These are phyloP conservation scores for Truncatella angustata DNA, from an alignment of 2,329 filamentous ascomycete genomes.

Conservation along the genomic window DNA sequence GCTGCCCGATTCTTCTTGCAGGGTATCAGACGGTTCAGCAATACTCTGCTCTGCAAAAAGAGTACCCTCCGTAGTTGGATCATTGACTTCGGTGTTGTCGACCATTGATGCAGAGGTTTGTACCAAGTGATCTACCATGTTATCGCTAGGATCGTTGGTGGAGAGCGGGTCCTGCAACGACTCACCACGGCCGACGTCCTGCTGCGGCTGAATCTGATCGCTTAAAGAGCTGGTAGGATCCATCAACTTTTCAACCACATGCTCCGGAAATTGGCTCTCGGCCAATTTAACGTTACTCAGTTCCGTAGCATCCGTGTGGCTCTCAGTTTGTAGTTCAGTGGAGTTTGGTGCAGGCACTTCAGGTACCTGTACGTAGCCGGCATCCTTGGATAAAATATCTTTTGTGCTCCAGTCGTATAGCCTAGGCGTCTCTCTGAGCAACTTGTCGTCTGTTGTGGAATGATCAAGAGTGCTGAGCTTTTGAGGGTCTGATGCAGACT, in stretches of 20 bases:
- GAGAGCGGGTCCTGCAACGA: slow-evolving; percentile 16
- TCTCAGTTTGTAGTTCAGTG: slow-evolving; percentile 2
- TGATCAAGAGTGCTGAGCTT: slow-evolving; percentile 2
- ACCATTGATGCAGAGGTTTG: slow-evolving; percentile 16
- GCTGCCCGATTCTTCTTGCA: slow-evolving; percentile 21
- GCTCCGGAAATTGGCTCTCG: slow-evolving; percentile 8
- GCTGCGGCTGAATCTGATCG: slow-evolving; percentile 22
- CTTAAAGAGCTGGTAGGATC: slow-evolving; percentile 18
- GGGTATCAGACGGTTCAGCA: slow-evolving; percentile 16
- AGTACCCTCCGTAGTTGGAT: slow-evolving; percentile 12
- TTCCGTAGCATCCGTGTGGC: slow-evolving; percentile 12
- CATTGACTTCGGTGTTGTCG: not conserved
- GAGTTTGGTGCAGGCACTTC: not conserved
- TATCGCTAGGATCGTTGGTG: slow-evolving; percentile 13
- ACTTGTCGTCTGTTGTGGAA: slow-evolving; percentile 10
- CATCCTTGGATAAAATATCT: not conserved
- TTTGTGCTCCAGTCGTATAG: not conserved
- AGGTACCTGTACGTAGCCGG: not conserved
- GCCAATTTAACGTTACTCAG: slow-evolving; percentile 14
- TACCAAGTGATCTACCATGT: slow-evolving; percentile 15
- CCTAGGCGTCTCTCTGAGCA: slow-evolving; percentile 9
- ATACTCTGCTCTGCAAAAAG: slow-evolving; percentile 16
- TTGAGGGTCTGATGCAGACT: not conserved
- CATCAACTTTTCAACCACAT: slow-evolving; percentile 19
- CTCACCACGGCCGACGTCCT: slow-evolving; percentile 16